Base-by-base conservation (phyloP, 768 basidiomycete species). In the Sarcodon aspratus region DNA sequence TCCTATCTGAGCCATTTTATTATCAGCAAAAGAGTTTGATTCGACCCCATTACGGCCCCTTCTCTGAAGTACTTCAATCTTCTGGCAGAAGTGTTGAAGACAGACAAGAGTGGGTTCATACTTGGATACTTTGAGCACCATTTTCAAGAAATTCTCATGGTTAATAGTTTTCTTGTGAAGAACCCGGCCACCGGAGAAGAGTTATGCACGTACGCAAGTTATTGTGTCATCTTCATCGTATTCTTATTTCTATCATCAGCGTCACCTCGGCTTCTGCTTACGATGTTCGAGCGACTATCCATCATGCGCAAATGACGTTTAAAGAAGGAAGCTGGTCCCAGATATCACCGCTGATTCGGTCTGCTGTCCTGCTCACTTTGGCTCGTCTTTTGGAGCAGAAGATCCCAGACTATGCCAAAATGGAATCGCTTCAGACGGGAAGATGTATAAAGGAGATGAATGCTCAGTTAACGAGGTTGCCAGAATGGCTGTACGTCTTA, bases 361-460 rank as follows among this genome's bases (percentile, higher is more conserved):
- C 88, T 7, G 72, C 69, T 51, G 73, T 83, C 13, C 71, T 91
- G 6, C 71, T 78, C 3, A 74, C 72, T 40, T 69, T 92, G 34
- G 86, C 87, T 8, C 69, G 77, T 8, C 59, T 71, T 6, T 69
- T 91, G 8, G 80, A 82, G 54, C 67, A 68, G 13, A 72, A 66
- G 54, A 63, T 84, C 13, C 69, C 75, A 0, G 72, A 79, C 21
- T 59, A 89, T 10, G 84, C 85, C 2, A 61, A 65, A 36, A 65
- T 84, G 15, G 89, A 92, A 63, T 76, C 79, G 1, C 50, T 80
- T 44, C 88, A 92, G 62, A 91, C 88, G 0, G 89, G 88, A 9
- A 71, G 87, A 48, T 69, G 85, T n/a, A 80, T 89, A 43, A 72
- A 85, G 10, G 89, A 93, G 64, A 90, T 93, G 87, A 76, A 70